Evolutionary conservation across 73 alveolate species (phyloP).

Genomic region (Paramecium primaurelia): DNA sequence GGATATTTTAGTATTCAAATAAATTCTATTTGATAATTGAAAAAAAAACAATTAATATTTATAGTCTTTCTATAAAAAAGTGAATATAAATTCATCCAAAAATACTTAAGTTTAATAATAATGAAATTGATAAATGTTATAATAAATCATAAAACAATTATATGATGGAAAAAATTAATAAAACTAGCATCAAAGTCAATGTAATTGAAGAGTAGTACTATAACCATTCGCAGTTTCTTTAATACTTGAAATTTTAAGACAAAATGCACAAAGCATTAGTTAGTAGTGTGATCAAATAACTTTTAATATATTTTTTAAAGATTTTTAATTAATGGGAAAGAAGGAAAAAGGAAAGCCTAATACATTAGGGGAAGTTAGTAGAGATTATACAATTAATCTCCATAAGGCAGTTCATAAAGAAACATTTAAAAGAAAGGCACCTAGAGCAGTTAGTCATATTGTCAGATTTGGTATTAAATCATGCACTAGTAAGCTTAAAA

Average conservation of each 20-base stretch:
- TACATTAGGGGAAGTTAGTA: constrained; percentile 71
- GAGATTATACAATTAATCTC: constrained; percentile 90
- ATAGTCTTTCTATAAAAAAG: not conserved
- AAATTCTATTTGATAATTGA: not conserved
- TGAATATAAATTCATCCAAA: not conserved
- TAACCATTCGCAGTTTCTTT: not conserved
- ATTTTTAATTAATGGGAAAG: constrained; percentile 3
- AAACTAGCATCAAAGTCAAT: too few species aligned
- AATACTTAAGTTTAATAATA: not conserved
- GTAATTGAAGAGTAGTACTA: not conserved
- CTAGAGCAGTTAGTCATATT: constrained; percentile 89
- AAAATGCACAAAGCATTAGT: not conserved
- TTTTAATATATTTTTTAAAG: not conserved
- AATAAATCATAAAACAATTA: not conserved
- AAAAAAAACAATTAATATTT: not conserved
- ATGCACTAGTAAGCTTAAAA: constrained; percentile 59
- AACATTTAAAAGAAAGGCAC: constrained; percentile 93
- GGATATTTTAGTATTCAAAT: not conserved
- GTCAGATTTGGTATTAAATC: constrained; percentile 68
- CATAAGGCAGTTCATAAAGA: constrained; percentile 89
- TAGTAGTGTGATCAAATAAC: not conserved
- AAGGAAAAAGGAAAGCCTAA: constrained; percentile 56
- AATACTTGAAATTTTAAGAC: not conserved
- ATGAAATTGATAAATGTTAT: not conserved
- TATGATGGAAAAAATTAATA: not conserved